phyloP scores from a whole-genome alignment of 768 basidiomycete genomes.

The Serendipita indica region DNA sequence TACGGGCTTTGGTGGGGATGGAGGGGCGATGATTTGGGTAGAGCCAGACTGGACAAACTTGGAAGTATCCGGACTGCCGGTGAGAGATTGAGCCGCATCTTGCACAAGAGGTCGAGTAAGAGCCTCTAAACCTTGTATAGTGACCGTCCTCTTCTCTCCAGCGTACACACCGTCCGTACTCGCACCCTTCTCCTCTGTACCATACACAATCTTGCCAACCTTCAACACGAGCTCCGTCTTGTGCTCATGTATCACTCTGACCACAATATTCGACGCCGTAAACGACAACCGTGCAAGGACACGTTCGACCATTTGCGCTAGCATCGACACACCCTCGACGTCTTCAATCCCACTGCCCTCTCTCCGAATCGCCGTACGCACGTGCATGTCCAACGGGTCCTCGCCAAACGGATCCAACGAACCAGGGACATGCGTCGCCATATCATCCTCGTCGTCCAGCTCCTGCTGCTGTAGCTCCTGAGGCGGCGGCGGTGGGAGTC shows the following conservation, averaged over 20 bases:
- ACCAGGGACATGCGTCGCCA: constrained; percentile 28
- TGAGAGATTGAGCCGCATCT: too few species aligned
- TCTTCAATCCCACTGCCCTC: constrained; percentile 25
- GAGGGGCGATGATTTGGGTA: too few species aligned
- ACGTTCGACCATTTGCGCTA: constrained; percentile 65
- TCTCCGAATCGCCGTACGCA: neutral
- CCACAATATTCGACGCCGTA: constrained; percentile 48
- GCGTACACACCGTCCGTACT: neutral
- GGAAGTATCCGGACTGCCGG: too few species aligned
- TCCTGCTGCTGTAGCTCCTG: too few species aligned
- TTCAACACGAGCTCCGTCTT: constrained; percentile 46
- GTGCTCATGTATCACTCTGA: constrained; percentile 53
- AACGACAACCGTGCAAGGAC: constrained; percentile 68
- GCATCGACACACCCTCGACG: constrained; percentile 51
- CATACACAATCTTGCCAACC: constrained; percentile 44
- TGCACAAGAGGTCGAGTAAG: neutral
- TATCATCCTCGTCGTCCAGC: constrained; percentile 13
- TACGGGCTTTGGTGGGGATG: neutral
- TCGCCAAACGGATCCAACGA: constrained; percentile 41
- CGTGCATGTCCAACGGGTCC: neutral
- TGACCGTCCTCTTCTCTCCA: constrained; percentile 33
- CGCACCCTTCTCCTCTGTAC: constrained; percentile 26
- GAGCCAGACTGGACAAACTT: too few species aligned
- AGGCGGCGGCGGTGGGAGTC: constrained; percentile 34
- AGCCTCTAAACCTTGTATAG: constrained; percentile 42